phyloP scores from a whole-genome alignment of 2,329 filamentous ascomycete species.

The Aspergillus novoparasiticus region DNA sequence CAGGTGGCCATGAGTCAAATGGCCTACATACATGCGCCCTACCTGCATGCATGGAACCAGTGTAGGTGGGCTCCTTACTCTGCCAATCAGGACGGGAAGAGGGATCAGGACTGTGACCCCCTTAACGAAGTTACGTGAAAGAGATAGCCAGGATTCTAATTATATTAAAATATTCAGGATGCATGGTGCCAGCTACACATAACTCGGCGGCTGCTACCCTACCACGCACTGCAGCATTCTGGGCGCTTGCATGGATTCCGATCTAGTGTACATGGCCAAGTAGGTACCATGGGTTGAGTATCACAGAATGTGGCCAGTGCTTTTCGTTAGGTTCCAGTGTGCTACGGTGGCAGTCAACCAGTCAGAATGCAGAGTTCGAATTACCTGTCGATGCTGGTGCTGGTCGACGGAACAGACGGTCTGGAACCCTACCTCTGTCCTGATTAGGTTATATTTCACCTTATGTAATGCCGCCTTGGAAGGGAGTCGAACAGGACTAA shows the following conservation, averaged over 20 bases:
- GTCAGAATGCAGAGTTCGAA: background rate
- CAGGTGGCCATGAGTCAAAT: slow-evolving; percentile 23
- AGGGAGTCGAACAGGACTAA: background rate
- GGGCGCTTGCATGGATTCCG: slow-evolving; percentile 8
- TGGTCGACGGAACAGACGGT: slow-evolving; percentile 1
- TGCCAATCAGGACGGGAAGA: slow-evolving; percentile 6
- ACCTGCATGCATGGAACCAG: slow-evolving; percentile 19
- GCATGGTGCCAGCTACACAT: slow-evolving; percentile 5
- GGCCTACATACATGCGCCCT: slow-evolving; percentile 17
- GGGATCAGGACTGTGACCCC: background rate
- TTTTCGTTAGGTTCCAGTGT: slow-evolving; percentile 9
- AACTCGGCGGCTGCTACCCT: slow-evolving; percentile 5
- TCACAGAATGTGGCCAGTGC: slow-evolving; percentile 18
- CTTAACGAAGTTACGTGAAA: background rate
- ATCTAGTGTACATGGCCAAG: slow-evolving; percentile 6
- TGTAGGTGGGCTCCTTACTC: slow-evolving; percentile 9
- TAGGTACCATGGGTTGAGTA: background rate
- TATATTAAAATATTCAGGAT: background rate
- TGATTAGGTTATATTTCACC: slow-evolving; percentile 3
- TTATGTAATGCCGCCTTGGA: background rate
- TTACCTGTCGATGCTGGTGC: background rate
- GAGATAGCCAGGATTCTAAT: background rate
- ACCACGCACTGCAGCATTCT: slow-evolving; percentile 13
- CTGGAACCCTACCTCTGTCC: slow-evolving; percentile 5
- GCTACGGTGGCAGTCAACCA: slow-evolving; percentile 8